These are phyloP conservation scores for Fusarium heterosporum DNA, from an alignment of 2,329 filamentous ascomycete species.

Conservation along the genomic window DNA sequence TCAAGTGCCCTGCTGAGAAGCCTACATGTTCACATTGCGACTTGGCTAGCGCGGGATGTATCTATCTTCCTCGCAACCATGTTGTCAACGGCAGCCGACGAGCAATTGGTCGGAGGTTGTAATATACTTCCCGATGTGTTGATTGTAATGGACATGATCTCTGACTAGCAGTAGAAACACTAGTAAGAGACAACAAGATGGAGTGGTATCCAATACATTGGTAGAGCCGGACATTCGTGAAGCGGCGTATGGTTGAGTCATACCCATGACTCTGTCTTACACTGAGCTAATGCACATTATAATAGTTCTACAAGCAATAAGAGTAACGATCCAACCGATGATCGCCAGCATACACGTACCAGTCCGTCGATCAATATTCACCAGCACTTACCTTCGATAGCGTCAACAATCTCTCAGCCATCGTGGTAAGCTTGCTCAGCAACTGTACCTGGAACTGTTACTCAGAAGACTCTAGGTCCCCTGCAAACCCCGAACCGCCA, in stretches of 20 bases:
- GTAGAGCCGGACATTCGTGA: constrained; percentile 3
- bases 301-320: neutral
- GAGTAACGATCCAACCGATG: neutral
- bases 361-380: neutral
- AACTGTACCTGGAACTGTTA: fast-evolving
- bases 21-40: constrained; percentile 40
- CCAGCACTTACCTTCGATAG: constrained; percentile 22
- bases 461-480: constrained; percentile 12
- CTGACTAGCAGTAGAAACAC: constrained; percentile 7
- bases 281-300: neutral
- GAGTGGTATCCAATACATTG: neutral
- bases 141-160: fast-evolving
- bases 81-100: neutral
- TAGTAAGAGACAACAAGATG: neutral
- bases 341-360: neutral
- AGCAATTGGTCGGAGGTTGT: constrained; percentile 10
- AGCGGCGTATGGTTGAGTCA: neutral
- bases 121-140: fast-evolving
- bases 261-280: fast-evolving
- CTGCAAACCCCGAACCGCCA: constrained; percentile 30
- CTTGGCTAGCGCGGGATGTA: constrained; percentile 30
- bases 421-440: neutral
- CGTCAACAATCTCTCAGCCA: constrained; percentile 12
- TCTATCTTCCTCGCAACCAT: constrained; percentile 38
- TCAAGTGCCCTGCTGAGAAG: constrained; percentile 45